These are phyloP conservation scores for Phytophthora podocarpi DNA, from an alignment of 352 stramenopile genomes.

Conservation along the genomic window DNA sequence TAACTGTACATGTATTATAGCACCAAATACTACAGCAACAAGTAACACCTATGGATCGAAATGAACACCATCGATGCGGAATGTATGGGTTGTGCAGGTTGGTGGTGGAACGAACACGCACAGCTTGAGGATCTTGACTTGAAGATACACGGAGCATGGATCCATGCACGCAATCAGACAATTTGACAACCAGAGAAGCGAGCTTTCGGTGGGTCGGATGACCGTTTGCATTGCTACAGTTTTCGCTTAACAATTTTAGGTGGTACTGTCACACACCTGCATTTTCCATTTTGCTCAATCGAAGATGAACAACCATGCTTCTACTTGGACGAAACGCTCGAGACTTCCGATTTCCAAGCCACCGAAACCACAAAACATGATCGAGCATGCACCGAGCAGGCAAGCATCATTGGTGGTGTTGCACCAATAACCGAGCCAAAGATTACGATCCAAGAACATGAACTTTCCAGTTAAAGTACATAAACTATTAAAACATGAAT, in stretches of 20 bases:
- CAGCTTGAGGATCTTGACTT: slow-evolving; percentile 17
- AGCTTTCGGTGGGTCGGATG: neutral
- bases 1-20: no score
- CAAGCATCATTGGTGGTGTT: no score
- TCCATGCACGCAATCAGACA: no score
- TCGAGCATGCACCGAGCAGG: no score
- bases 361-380: neutral
- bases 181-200: neutral
- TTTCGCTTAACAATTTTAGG: no score
- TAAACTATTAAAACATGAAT: no score
- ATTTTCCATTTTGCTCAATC: neutral
- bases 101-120: slow-evolving; percentile 1
- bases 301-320: neutral
- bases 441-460: no score
- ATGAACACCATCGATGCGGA: slow-evolving; percentile 1
- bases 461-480: no score
- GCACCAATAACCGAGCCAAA: no score
- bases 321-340: neutral
- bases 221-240: no score
- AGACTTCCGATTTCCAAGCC: neutral
- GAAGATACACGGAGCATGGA: neutral
- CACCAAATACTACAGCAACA: no score
- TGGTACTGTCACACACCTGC: no score
- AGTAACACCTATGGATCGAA: slow-evolving; percentile 3
- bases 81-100: slow-evolving; percentile 1